phyloP scores from a whole-genome alignment of 148 eudicot species.

The Cornus suecica region DNA sequence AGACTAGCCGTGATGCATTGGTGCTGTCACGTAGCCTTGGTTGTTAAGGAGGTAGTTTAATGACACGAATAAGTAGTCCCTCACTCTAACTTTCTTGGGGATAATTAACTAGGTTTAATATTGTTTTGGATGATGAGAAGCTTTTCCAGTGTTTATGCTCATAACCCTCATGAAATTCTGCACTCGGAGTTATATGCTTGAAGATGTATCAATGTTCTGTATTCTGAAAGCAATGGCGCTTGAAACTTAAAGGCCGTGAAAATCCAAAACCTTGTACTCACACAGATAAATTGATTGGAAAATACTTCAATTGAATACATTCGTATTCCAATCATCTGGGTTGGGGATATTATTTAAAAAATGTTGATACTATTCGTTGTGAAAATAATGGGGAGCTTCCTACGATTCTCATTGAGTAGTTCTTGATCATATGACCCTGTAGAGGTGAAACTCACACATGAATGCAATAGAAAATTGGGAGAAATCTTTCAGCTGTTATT shows the following conservation, averaged over 20 bases:
- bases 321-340: not conserved
- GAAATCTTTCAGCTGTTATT: not conserved
- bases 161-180: not conserved
- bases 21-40: not conserved
- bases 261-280: no score
- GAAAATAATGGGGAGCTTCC: not conserved
- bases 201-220: not conserved
- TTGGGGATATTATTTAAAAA: not conserved
- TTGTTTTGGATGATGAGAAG: not conserved
- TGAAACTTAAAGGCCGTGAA: not conserved
- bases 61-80: not conserved
- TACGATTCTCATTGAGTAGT: no score
- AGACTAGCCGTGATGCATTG: not conserved
- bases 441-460: no score
- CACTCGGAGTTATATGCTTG: not conserved
- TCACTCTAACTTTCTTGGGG: not conserved
- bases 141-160: not conserved
- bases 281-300: no score
- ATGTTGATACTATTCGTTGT: not conserved
- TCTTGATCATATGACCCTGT: not conserved
- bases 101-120: not conserved
- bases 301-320: no score
- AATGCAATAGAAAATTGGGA: no score
- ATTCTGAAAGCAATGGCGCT: not conserved
- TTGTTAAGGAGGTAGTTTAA: not conserved